Evolutionary conservation across 208 protist genomes (phyloP).

Genomic region (Acanthamoeba castellanii): DNA sequence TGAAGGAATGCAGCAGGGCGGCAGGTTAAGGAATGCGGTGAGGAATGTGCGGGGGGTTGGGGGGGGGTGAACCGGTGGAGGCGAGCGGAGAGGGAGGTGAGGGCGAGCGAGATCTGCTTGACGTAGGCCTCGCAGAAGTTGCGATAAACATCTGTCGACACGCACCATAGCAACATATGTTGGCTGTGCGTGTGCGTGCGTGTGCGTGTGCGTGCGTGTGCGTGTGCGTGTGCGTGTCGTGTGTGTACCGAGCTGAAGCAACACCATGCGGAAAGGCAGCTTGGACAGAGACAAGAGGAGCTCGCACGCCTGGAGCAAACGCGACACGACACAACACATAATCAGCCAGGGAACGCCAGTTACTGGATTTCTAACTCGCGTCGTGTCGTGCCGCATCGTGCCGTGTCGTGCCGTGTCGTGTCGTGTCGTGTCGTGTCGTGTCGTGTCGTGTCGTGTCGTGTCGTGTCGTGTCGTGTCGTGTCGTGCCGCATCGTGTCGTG

Average conservation of each 20-base stretch:
- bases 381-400: no score
- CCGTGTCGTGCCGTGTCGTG: no score
- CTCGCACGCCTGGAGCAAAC: constrained; percentile 16
- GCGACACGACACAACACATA: background rate
- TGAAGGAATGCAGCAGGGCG: background rate
- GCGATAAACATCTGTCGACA: background rate
- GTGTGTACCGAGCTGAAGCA: constrained; percentile 1
- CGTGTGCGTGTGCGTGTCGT: no score
- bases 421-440: no score
- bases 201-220: no score
- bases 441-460: no score
- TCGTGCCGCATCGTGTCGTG: no score
- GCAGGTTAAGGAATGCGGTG: background rate
- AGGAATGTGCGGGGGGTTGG: background rate
- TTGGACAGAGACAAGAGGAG: constrained; percentile 44
- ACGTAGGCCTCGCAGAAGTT: constrained; percentile 36
- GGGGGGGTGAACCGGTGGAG: background rate
- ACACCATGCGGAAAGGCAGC: constrained; percentile 11
- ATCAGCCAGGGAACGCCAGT: background rate
- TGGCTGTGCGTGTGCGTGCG: no score
- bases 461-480: no score
- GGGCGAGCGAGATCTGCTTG: background rate
- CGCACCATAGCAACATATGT: no score
- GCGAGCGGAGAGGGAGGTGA: background rate
- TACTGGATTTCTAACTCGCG: no score